Evolutionary conservation across 2,329 filamentous ascomycete species (phyloP).

Genomic region (Phaeoacremonium minimum): DNA sequence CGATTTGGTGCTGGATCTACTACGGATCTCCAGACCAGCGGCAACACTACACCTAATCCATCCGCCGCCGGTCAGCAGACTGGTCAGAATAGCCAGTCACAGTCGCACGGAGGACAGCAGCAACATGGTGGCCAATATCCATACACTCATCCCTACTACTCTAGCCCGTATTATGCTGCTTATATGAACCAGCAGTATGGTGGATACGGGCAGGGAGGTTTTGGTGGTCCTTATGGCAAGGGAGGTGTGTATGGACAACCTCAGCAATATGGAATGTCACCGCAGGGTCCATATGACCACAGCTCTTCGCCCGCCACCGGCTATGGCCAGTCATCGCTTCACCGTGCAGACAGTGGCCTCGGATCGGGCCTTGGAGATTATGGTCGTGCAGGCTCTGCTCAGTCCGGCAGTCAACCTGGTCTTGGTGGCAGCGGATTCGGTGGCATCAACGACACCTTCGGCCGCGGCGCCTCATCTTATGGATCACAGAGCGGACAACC

Average conservation of each 20-base stretch:
- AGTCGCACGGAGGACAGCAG: conserved; percentile 29
- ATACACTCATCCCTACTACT: conserved; percentile 55
- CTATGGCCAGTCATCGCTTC: conserved; percentile 49
- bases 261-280: conserved; percentile 49
- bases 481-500: conserved; percentile 50
- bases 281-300: conserved; percentile 54
- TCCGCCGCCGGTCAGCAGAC: conserved; percentile 47
- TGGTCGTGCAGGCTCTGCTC: conserved; percentile 43
- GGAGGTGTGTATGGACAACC: conserved; percentile 50
- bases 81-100: conserved; percentile 36
- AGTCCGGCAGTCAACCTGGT: conserved; percentile 44
- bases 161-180: conserved; percentile 58
- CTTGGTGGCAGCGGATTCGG: conserved; percentile 48
- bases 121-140: conserved; percentile 36
- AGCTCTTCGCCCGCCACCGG: conserved; percentile 46
- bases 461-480: conserved; percentile 47
- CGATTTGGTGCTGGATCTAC: conserved; percentile 52
- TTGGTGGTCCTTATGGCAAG: conserved; percentile 50
- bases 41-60: conserved; percentile 87
- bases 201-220: conserved; percentile 49
- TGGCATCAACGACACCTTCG: conserved; percentile 51
- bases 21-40: conserved; percentile 76
- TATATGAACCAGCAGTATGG: conserved; percentile 50
- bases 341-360: conserved; percentile 45
- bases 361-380: conserved; percentile 50